Base-by-base conservation (phyloP, 148 eudicot genomes). In the Selenicereus undatus region DNA sequence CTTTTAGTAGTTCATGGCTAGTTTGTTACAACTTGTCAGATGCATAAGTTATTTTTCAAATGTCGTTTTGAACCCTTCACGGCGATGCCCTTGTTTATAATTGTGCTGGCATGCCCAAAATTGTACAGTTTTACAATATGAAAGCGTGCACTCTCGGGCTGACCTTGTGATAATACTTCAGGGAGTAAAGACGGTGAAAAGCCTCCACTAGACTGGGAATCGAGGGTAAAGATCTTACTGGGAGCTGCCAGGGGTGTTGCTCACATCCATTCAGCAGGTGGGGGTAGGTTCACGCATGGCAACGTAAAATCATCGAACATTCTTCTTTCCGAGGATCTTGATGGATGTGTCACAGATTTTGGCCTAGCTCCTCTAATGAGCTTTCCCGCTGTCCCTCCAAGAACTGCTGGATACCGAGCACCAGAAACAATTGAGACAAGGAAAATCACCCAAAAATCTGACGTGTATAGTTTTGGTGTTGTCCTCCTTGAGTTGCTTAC, bases 391-490 rank as follows among this genome's bases (percentile, higher is more conserved):
- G 83, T 88, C 65, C 92, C 97, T 18, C 83, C 89, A 0, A 87
- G 88, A 89, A 90, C 78, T 48, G 84, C 92, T 13, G 98, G 99
- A 66, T 96, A 96, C 76, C 91, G 88, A 76, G 99, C 99, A 52
- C 99, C 97, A 0, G 99, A 96, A 81, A 80, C 86, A 48, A 78
- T 90, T 21, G 97, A 90, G 83, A 89, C 87, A 17, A 82, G 84
- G 72, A 93, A 88, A 86, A 73, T 70, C 12, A 89, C 97, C 12
- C 97, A 93, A 78, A 92, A 93, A 65, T 91, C 98, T 0, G 99
- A 96, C 54, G 91, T 92, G 42, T 96, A 92, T 86, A 92, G 98
- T 86, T 93, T 92, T 43, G 99, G 99, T 32, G 97, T 96, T 70
- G 89, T 96, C 76, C 89, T 96, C 66, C 93, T 96, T 1, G 99